A percentile compares a stretch with the other conserved stretches of the same genome.
Conservation (phyloP, 352 stramenopile species). For the Sclerospora graminicola region DNA sequence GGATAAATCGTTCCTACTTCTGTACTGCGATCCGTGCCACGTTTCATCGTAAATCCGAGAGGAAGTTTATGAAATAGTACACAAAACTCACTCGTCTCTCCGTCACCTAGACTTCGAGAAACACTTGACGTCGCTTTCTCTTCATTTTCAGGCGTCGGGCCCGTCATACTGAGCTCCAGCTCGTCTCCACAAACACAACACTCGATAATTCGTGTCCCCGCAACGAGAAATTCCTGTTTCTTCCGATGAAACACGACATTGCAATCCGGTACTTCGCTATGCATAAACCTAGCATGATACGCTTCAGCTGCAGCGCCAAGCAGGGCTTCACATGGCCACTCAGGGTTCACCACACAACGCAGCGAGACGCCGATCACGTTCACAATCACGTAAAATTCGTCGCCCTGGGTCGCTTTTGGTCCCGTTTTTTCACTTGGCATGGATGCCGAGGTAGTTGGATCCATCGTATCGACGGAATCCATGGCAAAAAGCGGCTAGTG, state of each 20-base stretch:
- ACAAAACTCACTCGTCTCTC: conserved; percentile 43
- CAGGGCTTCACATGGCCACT: conserved; percentile 62
- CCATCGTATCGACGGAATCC: conserved; percentile 1
- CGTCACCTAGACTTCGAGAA: conserved; percentile 8
- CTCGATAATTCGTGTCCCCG: conserved; percentile 32
- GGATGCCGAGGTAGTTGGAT: conserved; percentile 5
- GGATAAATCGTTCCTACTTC: conserved; percentile 82
- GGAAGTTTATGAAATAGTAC: conserved; percentile 80
- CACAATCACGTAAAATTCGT: conserved; percentile 35
- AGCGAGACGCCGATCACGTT: conserved; percentile 46
- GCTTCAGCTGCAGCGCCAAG: conserved; percentile 49
- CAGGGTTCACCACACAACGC: conserved; percentile 37
- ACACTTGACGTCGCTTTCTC: conserved; percentile 5
- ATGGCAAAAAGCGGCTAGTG: conserved; percentile 3
- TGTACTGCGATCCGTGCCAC: conserved; percentile 48
- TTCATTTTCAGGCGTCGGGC: conserved; percentile 7
- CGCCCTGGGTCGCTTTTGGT: conserved; percentile 6
- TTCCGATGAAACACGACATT: conserved; percentile 61
- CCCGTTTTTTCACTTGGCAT: conserved; percentile 8
- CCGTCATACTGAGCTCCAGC: conserved; percentile 47
- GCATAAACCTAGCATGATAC: conserved; percentile 46
- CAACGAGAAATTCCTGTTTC: conserved; percentile 42
- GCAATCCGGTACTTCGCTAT: conserved; percentile 64
- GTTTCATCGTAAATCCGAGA: conserved; percentile 80
- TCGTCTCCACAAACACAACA: conserved; percentile 49